Evolutionary conservation across 805 yeast species (phyloP).

Genomic region (Saccharomycopsis sp.): DNA sequence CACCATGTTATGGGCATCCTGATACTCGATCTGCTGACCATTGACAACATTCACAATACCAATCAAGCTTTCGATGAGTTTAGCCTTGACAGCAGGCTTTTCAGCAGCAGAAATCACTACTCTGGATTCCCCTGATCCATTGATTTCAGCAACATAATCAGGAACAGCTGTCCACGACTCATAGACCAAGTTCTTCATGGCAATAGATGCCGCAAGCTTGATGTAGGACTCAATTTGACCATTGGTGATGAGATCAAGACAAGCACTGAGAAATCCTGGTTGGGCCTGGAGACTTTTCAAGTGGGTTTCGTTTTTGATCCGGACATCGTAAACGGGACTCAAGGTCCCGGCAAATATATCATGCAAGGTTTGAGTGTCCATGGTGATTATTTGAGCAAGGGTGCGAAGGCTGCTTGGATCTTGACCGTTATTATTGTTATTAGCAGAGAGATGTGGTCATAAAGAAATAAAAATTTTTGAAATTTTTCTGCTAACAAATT

Average conservation of each 20-base stretch:
- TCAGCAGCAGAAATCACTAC: conserved; percentile 42
- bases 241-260: conserved; percentile 63
- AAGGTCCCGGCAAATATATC: conserved; percentile 77
- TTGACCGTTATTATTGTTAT: too few relatives aligned
- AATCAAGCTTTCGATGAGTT: conserved; percentile 36
- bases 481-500: too few relatives aligned
- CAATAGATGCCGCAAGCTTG: conserved; percentile 71
- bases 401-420: too few relatives aligned
- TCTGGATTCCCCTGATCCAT: conserved; percentile 12
- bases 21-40: conserved; percentile 31
- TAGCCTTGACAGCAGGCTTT: conserved; percentile 63
- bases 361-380: conserved; percentile 66
- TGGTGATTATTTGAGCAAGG: too few relatives aligned
- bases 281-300: conserved; percentile 32
- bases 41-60: conserved; percentile 39
- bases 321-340: conserved; percentile 52
- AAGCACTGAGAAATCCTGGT: conserved; percentile 76
- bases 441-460: too few relatives aligned
- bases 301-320: conserved; percentile 65
- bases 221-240: conserved; percentile 44
- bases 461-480: too few relatives aligned
- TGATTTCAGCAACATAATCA: conserved; percentile 22
- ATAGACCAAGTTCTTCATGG: conserved; percentile 67
- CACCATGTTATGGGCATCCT: conserved; percentile 3
- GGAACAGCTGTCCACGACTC: conserved; percentile 50